Conservation (phyloP, 495 filamentous ascomycete genomes). For the Delitschia confertaspora region DNA sequence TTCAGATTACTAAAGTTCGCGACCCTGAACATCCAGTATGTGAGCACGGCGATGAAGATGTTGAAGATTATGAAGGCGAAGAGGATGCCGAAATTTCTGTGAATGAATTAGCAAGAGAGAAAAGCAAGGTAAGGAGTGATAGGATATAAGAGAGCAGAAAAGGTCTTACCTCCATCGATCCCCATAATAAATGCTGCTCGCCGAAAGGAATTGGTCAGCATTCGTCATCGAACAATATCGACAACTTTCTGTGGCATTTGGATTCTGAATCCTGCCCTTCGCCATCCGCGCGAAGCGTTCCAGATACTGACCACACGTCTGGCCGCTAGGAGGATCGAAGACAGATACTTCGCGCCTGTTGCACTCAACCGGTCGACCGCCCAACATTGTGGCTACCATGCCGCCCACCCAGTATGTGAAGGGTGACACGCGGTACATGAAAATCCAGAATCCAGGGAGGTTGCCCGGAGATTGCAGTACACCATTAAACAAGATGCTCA, state of each 20-base stretch:
- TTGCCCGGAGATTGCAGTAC: constrained; percentile 21
- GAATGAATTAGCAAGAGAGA: too few relatives aligned
- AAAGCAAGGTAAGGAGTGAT: too few relatives aligned
- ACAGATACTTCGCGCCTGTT: constrained; percentile 50
- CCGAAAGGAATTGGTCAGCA: constrained; percentile 55
- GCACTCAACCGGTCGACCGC: constrained; percentile 51
- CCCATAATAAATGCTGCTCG: constrained; percentile 42
- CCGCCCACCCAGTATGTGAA: constrained; percentile 64
- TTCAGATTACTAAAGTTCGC: neutral
- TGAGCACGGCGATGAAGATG: constrained; percentile 1
- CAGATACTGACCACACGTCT: constrained; percentile 54
- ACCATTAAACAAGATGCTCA: constrained; percentile 49
- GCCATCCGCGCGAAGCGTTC: constrained; percentile 38
- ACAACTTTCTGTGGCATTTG: constrained; percentile 46
- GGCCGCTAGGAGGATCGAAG: constrained; percentile 46
- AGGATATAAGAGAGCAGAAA: too few relatives aligned
- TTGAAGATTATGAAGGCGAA: constrained; percentile 10
- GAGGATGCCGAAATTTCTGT: constrained; percentile 10
- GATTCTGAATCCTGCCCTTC: constrained; percentile 40
- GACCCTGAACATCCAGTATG: constrained; percentile 4
- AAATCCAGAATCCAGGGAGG: constrained; percentile 71
- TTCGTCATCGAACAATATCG: constrained; percentile 49
- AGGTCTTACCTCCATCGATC: constrained; percentile 62
- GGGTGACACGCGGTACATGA: constrained; percentile 74
- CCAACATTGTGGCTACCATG: constrained; percentile 52